A percentile compares a stretch with the other conserved stretches of the same genome.
These are phyloP conservation scores for Sapria himalayana DNA, from an alignment of 345 rosid species.

Conservation along the genomic window DNA sequence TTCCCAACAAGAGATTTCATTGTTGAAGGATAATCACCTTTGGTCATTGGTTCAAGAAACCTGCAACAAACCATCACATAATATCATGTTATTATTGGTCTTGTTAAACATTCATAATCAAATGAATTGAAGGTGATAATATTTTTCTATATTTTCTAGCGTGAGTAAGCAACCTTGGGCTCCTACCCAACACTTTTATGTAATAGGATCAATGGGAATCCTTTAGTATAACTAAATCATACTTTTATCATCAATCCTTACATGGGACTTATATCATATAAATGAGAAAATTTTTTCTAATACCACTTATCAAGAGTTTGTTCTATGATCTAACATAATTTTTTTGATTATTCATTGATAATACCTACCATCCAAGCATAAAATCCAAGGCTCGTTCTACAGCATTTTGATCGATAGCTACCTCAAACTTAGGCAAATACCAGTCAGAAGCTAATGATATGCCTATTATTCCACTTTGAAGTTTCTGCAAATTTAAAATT, in stretches of 20 bases:
- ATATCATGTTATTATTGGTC: no score
- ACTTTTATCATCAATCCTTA: no score
- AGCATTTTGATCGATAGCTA: conserved; percentile 33
- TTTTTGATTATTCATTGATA: neutral
- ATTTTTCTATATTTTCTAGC: no score
- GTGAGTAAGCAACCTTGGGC: no score
- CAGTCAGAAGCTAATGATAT: conserved; percentile 46
- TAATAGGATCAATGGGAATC: no score
- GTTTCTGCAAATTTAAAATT: conserved; percentile 19
- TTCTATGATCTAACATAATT: neutral
- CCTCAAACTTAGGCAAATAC: conserved; percentile 53
- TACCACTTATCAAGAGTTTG: no score
- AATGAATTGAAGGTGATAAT: no score
- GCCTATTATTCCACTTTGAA: conserved; percentile 71
- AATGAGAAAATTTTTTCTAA: neutral
- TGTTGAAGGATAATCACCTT: conserved; percentile 21
- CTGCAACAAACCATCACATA: conserved; percentile 6
- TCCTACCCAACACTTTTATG: no score
- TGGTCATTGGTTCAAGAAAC: conserved; percentile 21
- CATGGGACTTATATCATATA: no score
- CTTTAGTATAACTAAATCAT: no score
- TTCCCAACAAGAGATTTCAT: conserved; percentile 15
- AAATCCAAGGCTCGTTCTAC: conserved; percentile 67
- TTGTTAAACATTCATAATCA: neutral
- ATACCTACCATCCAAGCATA: conserved; percentile 63